Conservation (phyloP, 2,329 filamentous ascomycete species). For the Calonectria pseudoturangicola region DNA sequence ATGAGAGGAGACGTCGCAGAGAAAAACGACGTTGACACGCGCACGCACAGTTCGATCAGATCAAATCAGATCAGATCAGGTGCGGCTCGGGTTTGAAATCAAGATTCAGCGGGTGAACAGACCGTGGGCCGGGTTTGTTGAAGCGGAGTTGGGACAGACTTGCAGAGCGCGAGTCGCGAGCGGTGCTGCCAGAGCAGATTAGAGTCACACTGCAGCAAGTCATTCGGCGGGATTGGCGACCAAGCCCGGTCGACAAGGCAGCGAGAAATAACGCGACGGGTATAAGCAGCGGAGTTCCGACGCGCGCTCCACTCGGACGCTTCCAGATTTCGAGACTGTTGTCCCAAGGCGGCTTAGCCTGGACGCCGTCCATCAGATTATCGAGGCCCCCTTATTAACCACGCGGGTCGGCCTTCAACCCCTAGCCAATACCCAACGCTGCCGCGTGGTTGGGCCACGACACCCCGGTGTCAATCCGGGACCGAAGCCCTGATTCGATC, state of each 20-base stretch:
- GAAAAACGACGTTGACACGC: neutral
- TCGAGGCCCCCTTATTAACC: neutral
- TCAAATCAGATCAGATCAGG: neutral
- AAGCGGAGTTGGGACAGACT: neutral
- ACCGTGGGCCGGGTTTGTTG: neutral
- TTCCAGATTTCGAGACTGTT: conserved; percentile 4
- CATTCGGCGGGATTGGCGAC: conserved; percentile 1
- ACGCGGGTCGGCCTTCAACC: neutral
- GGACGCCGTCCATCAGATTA: neutral
- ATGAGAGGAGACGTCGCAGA: neutral
- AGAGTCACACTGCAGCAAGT: neutral
- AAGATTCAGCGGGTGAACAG: neutral
- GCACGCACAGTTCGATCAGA: neutral
- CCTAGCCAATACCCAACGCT: neutral
- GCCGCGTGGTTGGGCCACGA: conserved; percentile 8
- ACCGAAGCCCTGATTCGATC: neutral
- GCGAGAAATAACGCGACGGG: neutral
- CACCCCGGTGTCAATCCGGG: neutral
- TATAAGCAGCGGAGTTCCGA: conserved; percentile 11
- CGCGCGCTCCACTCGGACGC: neutral
- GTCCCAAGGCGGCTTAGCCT: neutral
- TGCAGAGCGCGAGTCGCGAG: neutral
- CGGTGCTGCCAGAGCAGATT: neutral
- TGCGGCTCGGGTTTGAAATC: conserved; percentile 6
- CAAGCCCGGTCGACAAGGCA: neutral